A percentile compares a stretch with the other conserved stretches of the same genome.
phyloP scores from a whole-genome alignment of 1,139 yeast genomes.

The Debaryomyces sp. region DNA sequence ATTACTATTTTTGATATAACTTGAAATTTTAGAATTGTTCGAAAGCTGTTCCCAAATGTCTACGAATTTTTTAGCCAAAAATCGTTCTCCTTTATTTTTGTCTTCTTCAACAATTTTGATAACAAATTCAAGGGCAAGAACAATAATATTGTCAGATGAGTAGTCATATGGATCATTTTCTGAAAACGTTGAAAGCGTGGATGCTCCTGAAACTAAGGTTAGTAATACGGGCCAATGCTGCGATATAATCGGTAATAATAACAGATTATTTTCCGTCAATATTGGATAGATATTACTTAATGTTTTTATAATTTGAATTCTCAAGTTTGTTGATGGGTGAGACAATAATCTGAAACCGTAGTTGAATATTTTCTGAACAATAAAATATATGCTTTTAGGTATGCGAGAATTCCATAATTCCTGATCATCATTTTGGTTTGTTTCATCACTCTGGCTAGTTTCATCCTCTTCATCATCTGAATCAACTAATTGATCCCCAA shows the following conservation, averaged over 20 bases:
- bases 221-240: slow-evolving; percentile 61
- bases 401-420: slow-evolving; percentile 65
- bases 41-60: slow-evolving; percentile 35
- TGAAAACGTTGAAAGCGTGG: slow-evolving; percentile 17
- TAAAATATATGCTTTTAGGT: slow-evolving; percentile 57
- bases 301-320: slow-evolving; percentile 57
- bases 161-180: slow-evolving; percentile 5
- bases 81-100: slow-evolving; percentile 25
- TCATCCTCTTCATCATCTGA: slow-evolving; percentile 41
- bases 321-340: slow-evolving; percentile 63
- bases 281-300: slow-evolving; percentile 57
- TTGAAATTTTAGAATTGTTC: slow-evolving; percentile 2
- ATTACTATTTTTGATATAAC: not conserved
- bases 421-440: slow-evolving; percentile 22
- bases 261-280: slow-evolving; percentile 60
- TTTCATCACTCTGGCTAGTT: slow-evolving; percentile 23
- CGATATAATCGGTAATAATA: slow-evolving; percentile 69
- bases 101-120: slow-evolving; percentile 34
- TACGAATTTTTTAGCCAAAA: slow-evolving; percentile 36
- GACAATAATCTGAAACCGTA: slow-evolving; percentile 75
- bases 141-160: slow-evolving; percentile 15
- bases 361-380: slow-evolving; percentile 61
- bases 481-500: slow-evolving; percentile 30
- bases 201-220: slow-evolving; percentile 20
- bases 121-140: slow-evolving; percentile 26